These are phyloP conservation scores for Trichoderma pleuroti DNA, from an alignment of 2,329 filamentous ascomycete genomes.

Conservation along the genomic window DNA sequence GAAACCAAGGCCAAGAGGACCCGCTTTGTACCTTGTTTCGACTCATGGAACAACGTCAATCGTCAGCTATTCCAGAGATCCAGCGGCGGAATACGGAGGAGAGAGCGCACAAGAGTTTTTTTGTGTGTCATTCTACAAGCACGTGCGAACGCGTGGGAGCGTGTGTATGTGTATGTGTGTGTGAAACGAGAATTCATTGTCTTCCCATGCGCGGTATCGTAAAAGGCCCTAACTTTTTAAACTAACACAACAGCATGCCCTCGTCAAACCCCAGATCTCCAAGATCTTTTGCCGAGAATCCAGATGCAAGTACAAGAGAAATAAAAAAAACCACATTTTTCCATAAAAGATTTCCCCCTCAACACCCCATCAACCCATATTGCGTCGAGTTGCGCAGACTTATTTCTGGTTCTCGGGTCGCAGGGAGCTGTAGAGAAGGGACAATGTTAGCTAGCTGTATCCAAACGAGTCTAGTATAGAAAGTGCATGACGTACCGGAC, in stretches of 20 bases:
- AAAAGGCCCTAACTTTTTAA: slow-evolving; percentile 18
- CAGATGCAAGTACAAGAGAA: slow-evolving; percentile 15
- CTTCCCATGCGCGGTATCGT: slow-evolving; percentile 17
- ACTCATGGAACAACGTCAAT: slow-evolving; percentile 1
- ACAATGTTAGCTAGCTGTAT: slow-evolving; percentile 23
- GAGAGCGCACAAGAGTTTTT: background rate
- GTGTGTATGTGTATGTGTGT: background rate
- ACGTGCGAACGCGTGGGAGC: background rate
- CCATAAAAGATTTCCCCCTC: slow-evolving; percentile 5
- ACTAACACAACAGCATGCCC: slow-evolving; percentile 12
- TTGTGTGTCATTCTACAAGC: background rate
- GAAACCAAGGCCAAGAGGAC: background rate
- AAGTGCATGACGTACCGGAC: slow-evolving; percentile 63
- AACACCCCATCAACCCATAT: background rate
- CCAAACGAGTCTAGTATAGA: background rate
- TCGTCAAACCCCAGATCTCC: slow-evolving; percentile 16
- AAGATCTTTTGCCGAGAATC: slow-evolving; percentile 11
- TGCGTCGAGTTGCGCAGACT: background rate
- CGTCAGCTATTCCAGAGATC: background rate
- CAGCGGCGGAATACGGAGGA: slow-evolving; percentile 2
- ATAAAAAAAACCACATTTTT: background rate
- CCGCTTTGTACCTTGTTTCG: slow-evolving; percentile 7
- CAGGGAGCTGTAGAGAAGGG: slow-evolving; percentile 54
- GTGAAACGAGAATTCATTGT: slow-evolving; percentile 8
- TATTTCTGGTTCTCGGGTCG: slow-evolving; percentile 79